Conservation (phyloP, 176 grass and related monocot genomes). For the Aegilops longissima region DNA sequence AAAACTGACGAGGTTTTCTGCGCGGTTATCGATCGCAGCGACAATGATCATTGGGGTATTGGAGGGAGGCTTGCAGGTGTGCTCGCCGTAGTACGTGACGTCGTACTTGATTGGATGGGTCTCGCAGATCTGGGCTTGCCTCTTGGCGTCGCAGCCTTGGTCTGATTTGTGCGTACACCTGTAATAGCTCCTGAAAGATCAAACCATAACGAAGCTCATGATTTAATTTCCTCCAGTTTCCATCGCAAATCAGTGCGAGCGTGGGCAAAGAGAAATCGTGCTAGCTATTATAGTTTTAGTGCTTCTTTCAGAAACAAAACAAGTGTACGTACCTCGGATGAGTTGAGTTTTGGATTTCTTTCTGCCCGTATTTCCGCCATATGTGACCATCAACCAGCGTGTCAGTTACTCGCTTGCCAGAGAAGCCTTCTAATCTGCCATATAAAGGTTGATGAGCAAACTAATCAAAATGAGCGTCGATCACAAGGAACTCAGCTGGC, state of each 20-base stretch:
- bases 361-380: slow-evolving; percentile 95
- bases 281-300: neutral
- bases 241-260: neutral
- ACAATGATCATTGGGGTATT: slow-evolving; percentile 42
- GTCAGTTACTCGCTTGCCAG: slow-evolving; percentile 2
- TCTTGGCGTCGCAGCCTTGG: slow-evolving; percentile 57
- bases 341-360: slow-evolving; percentile 51
- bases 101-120: slow-evolving; percentile 36
- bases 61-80: slow-evolving; percentile 58
- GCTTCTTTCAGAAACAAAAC: neutral
- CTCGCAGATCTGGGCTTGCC: slow-evolving; percentile 52
- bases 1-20: slow-evolving; percentile 60
- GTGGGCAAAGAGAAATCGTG: neutral
- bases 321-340: slow-evolving; percentile 35
- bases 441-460: neutral
- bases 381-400: slow-evolving; percentile 53
- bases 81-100: slow-evolving; percentile 67
- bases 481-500: neutral
- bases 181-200: slow-evolving; percentile 68
- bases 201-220: neutral
- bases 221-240: neutral
- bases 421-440: slow-evolving; percentile 42
- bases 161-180: slow-evolving; percentile 73
- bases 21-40: neutral
- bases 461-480: neutral